Conservation (phyloP, 148 eudicot species). For the Chenopodium album region DNA sequence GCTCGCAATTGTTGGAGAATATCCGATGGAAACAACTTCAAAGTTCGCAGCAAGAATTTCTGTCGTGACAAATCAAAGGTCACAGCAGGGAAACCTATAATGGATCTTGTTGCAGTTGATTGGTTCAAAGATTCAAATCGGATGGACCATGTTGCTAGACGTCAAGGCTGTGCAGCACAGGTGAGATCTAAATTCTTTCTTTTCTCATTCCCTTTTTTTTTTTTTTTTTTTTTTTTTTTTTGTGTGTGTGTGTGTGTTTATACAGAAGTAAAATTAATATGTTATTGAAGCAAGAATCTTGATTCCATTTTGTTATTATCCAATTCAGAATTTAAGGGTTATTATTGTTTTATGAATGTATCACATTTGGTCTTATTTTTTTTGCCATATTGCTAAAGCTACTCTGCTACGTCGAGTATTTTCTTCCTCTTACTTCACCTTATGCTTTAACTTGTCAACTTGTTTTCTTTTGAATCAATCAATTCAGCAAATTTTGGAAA, state of each 20-base stretch:
- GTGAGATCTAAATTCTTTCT: constrained; percentile 38
- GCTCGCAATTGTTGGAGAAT: constrained; percentile 89
- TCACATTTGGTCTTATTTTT: neutral
- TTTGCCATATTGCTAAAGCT: neutral
- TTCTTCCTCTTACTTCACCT: neutral
- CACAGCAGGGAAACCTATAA: constrained; percentile 80
- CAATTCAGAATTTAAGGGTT: neutral
- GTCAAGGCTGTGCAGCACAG: constrained; percentile 91
- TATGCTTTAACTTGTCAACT: neutral
- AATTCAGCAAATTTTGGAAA: neutral
- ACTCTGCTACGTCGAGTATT: neutral
- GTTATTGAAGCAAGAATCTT: neutral
- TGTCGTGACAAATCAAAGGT: constrained; percentile 82
- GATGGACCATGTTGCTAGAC: constrained; percentile 96
- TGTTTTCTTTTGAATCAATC: neutral
- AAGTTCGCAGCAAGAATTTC: constrained; percentile 81
- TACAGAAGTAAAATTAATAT: neutral
- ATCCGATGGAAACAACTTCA: constrained; percentile 89
- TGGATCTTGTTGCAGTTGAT: constrained; percentile 98
- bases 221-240: too few species aligned
- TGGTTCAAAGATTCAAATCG: constrained; percentile 90
- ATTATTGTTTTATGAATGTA: neutral
- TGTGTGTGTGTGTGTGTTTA: neutral
- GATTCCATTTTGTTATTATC: neutral
- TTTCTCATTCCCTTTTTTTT: neutral